Conservation (phyloP, 2,329 filamentous ascomycete genomes). For the Microcyclospora tardicrescens region DNA sequence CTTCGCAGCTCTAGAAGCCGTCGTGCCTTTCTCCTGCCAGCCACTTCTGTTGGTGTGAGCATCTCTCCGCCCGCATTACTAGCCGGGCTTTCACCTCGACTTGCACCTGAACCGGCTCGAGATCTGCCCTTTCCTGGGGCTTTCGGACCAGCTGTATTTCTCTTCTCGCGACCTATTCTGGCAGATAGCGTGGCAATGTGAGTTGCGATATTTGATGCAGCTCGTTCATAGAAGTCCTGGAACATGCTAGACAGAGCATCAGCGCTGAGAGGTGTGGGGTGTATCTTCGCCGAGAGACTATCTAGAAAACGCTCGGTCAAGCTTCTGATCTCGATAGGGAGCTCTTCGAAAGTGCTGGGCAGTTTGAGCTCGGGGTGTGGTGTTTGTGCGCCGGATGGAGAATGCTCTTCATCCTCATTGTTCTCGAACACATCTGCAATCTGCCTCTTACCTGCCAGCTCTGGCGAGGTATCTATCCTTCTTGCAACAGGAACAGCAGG, state of each 20-base stretch:
- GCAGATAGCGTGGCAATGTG: slow-evolving; percentile 72
- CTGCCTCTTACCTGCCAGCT: slow-evolving; percentile 19
- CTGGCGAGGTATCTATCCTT: slow-evolving; percentile 23
- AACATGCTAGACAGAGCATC: slow-evolving; percentile 76
- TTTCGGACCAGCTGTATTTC: slow-evolving; percentile 37
- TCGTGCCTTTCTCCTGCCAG: slow-evolving; percentile 64
- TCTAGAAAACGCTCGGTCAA: slow-evolving; percentile 88
- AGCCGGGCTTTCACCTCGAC: slow-evolving; percentile 27
- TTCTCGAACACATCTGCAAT: slow-evolving; percentile 32
- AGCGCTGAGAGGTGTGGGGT: slow-evolving; percentile 69
- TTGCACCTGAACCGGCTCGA: slow-evolving; percentile 26
- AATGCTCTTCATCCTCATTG: slow-evolving; percentile 18
- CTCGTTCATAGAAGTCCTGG: slow-evolving; percentile 81
- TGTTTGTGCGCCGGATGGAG: slow-evolving; percentile 6
- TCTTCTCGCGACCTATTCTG: slow-evolving; percentile 55
- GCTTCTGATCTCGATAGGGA: slow-evolving; percentile 87
- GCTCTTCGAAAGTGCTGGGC: slow-evolving; percentile 66
- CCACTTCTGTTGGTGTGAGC: slow-evolving; percentile 77
- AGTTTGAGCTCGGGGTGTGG: slow-evolving; percentile 23
- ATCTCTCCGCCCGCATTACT: slow-evolving; percentile 43
- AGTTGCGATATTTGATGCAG: slow-evolving; percentile 69
- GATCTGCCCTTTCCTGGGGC: slow-evolving; percentile 35
- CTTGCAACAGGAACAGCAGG: slow-evolving; percentile 32
- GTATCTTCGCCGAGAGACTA: slow-evolving; percentile 73
- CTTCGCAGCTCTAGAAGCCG: slow-evolving; percentile 68